phyloP scores from a whole-genome alignment of 169 alveolate genomes.

The Cyclospora cayetanensis region DNA sequence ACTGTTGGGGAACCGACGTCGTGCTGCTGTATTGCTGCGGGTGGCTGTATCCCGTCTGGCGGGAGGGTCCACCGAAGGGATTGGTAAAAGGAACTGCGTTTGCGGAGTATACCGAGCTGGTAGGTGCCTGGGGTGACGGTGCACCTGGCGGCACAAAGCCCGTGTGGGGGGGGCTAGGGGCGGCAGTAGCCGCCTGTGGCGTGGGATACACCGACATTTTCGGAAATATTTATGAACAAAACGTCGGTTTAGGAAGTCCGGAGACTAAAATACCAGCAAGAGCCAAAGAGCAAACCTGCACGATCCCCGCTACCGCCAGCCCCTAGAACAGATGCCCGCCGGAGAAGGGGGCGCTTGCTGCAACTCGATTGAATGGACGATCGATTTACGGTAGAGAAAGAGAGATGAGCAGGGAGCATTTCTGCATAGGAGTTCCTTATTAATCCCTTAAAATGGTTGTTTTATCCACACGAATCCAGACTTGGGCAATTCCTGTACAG shows the following conservation, averaged over 20 bases:
- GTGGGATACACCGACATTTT: conserved; percentile 36
- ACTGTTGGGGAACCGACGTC: background rate
- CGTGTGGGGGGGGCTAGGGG: conserved; percentile 64
- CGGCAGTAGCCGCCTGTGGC: conserved; percentile 21
- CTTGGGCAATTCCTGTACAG: too few species aligned
- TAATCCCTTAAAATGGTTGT: too few species aligned
- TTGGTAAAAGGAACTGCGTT: conserved; percentile 24
- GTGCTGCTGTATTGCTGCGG: conserved; percentile 39
- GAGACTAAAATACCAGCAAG: background rate
- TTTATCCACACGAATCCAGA: too few species aligned
- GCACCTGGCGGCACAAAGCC: conserved; percentile 42
- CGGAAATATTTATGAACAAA: background rate
- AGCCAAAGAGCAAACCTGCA: background rate
- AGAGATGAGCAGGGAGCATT: too few species aligned
- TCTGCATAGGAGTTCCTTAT: too few species aligned
- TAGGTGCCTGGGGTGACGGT: background rate
- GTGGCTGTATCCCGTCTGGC: background rate
- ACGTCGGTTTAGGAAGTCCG: background rate
- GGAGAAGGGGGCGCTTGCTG: too few species aligned
- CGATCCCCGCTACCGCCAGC: too few species aligned
- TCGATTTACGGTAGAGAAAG: too few species aligned
- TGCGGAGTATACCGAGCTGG: conserved; percentile 24
- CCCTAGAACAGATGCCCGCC: too few species aligned
- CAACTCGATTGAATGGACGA: too few species aligned
- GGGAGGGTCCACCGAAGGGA: conserved; percentile 7